phyloP scores from a whole-genome alignment of 176 grass and related monocot species.

The Saccharum officinarum region DNA sequence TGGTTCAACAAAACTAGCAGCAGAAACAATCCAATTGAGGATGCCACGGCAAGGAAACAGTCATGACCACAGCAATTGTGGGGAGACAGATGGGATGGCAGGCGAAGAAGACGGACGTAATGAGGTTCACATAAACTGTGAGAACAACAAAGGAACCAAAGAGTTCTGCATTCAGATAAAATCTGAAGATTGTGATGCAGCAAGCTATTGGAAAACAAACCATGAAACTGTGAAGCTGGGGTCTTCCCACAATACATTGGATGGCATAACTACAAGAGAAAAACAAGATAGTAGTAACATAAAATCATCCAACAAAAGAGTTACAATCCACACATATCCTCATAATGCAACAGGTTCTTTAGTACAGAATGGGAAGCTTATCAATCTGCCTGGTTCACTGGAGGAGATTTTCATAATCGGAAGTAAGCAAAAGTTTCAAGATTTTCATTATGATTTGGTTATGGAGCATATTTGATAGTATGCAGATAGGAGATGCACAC shows the following conservation, averaged over 20 bases:
- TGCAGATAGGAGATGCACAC: not conserved
- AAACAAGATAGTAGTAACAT: slow-evolving; percentile 4
- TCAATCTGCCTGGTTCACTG: slow-evolving; percentile 72
- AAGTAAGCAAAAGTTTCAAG: slow-evolving; percentile 53
- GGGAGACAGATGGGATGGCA: not conserved
- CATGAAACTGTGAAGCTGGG: not conserved
- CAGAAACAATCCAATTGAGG: slow-evolving; percentile 10
- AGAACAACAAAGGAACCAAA: slow-evolving; percentile 27
- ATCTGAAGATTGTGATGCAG: slow-evolving; percentile 12
- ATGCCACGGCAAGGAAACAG: slow-evolving; percentile 3
- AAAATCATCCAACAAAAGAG: slow-evolving; percentile 54
- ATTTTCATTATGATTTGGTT: not conserved
- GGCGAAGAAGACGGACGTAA: slow-evolving; percentile 8
- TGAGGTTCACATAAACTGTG: slow-evolving; percentile 24
- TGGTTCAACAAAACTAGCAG: slow-evolving; percentile 29
- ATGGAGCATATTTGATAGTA: not conserved
- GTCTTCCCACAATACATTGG: not conserved
- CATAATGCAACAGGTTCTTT: slow-evolving; percentile 29
- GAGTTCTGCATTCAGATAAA: slow-evolving; percentile 44
- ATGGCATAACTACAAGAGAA: slow-evolving; percentile 29
- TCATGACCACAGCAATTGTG: not conserved
- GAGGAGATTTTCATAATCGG: slow-evolving; percentile 78
- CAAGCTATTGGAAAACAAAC: slow-evolving; percentile 14
- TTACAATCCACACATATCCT: slow-evolving; percentile 56
- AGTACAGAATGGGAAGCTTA: slow-evolving; percentile 69